These are phyloP conservation scores for Alopecurus myosuroides DNA, from an alignment of 176 grass and related monocot species.

Conservation along the genomic window DNA sequence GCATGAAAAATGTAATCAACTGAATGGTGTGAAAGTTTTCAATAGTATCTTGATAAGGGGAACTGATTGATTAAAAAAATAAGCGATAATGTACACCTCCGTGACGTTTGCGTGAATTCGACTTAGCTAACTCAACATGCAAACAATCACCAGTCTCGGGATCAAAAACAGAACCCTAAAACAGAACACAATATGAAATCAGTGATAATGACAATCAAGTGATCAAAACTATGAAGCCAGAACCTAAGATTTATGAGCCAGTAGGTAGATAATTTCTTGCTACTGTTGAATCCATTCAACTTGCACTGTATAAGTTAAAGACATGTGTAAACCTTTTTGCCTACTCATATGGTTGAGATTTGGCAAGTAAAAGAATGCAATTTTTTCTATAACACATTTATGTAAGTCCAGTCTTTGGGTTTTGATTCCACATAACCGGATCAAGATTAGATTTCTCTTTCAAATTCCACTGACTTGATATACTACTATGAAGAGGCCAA, in stretches of 20 bases:
- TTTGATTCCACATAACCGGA: not conserved
- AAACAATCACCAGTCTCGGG: constrained; percentile 65
- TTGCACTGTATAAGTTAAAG: not conserved
- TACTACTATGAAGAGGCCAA: not conserved
- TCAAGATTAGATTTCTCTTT: not conserved
- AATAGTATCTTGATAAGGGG: not conserved
- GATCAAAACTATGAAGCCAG: not conserved
- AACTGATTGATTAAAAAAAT: not conserved
- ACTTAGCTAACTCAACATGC: constrained; percentile 92
- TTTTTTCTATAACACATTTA: not conserved
- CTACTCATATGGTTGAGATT: not conserved
- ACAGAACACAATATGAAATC: constrained; percentile 8
- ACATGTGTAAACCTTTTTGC: not conserved
- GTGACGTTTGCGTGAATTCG: constrained; percentile 78
- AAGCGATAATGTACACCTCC: constrained; percentile 33
- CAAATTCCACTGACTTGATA: not conserved
- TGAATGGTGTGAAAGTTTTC: constrained; percentile 8
- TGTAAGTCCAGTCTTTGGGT: not conserved
- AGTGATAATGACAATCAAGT: not conserved
- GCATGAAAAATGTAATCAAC: constrained; percentile 5
- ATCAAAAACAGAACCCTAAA: constrained; percentile 84
- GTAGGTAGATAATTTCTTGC: not conserved
- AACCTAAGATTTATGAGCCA: not conserved
- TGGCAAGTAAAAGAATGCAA: not conserved
- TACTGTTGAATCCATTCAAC: not conserved